phyloP scores from a whole-genome alignment of 306 rosid genomes.

The Cicer chorassanicum region DNA sequence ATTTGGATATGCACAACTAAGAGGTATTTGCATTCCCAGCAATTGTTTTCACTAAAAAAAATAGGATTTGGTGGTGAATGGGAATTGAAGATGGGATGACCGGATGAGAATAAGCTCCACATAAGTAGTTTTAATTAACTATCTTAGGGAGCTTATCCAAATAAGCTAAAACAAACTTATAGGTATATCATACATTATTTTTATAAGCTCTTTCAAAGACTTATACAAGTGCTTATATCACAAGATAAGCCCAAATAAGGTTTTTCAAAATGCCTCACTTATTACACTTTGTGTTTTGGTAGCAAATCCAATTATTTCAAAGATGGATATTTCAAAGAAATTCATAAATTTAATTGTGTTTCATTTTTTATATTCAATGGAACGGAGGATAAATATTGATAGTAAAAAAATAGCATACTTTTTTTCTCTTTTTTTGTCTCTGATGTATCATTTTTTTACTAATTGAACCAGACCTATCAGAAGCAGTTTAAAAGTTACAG shows the following conservation, averaged over 20 bases:
- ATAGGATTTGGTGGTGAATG: not conserved
- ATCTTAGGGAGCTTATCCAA: not conserved
- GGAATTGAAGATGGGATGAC: not conserved
- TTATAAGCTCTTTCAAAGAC: not conserved
- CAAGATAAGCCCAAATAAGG: not conserved
- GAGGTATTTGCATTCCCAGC: not conserved
- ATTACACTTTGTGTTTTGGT: not conserved
- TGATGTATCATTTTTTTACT: slow-evolving; percentile 5
- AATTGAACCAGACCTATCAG: not conserved
- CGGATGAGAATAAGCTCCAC: not conserved
- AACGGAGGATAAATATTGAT: not conserved
- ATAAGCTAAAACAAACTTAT: not conserved
- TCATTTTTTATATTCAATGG: not conserved
- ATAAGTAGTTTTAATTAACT: not conserved
- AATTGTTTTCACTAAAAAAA: not conserved
- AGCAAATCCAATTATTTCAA: slow-evolving; percentile 4
- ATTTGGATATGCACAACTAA: not conserved
- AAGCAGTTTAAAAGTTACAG: slow-evolving; percentile 35
- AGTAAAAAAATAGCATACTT: not conserved
- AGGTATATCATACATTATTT: not conserved
- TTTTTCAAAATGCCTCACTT: not conserved
- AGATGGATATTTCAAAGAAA: not conserved
- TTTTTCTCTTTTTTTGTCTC: not conserved
- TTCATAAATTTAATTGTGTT: not conserved
- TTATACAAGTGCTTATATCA: not conserved